Base-by-base conservation (phyloP, 2,329 filamentous ascomycete genomes). In the Penicillium sp. region DNA sequence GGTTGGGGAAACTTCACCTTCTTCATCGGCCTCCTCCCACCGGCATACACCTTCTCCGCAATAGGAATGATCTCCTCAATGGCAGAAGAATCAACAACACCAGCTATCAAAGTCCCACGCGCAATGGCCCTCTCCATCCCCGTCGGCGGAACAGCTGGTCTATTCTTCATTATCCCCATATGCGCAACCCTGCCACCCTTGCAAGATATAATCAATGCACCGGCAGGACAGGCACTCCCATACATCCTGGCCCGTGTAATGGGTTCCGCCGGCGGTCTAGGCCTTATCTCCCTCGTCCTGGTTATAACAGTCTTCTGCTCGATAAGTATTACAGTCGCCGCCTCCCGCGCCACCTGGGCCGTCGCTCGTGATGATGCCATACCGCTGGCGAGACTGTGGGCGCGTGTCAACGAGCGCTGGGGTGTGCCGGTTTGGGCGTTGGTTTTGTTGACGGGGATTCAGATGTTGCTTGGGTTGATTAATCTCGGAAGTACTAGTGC, bases 31-130 rank as follows among this genome's bases (percentile, higher is more conserved):
- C 76, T 86, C 10, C 72, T 87, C 3, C 84, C 83, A 2, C 77
- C 81, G 0, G 82, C 82, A 8, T 85, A 84, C 61, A 81, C 78
- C 58, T 84, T 85, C 62, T 80, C 80, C 0, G 84, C 83, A 2
- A 76, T 86, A 25, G 84, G 84, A 2, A 86, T 86, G 84, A 81
- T 86, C 52, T 78, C 81, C 0, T 80, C 80, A 11, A 86, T 86
- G 83, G 82, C 82, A 0, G 83, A 86, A 69, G 83, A 85, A 67
- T 82, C 79, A 36, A 66, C 74, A 8, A 75, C 83, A 46, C 80
- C 83, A 2, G 75, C 79, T 4, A 58, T 79, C 19, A 81, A 80
- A 61, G 69, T 84, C 0, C 81, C 82, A 0, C 78, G 73, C 36
- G 81, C 81, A 14, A 75, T 84, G 45, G 74, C 77, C 9, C 72